phyloP scores from a whole-genome alignment of 2,329 filamentous ascomycete genomes.

The Fusarium goolgardi region DNA sequence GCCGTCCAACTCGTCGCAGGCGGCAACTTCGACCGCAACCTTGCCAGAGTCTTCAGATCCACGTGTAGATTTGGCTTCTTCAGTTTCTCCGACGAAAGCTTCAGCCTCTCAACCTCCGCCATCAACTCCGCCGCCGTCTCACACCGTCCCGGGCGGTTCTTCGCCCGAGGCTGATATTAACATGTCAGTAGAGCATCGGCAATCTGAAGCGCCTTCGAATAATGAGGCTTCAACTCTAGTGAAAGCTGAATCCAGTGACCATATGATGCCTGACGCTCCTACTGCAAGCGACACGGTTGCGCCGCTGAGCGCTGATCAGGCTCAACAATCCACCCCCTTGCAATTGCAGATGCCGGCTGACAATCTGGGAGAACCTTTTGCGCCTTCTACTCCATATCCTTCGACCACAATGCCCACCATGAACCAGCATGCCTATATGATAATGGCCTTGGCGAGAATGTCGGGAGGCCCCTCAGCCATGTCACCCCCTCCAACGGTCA shows the following conservation, averaged over 20 bases:
- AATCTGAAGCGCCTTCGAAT: constrained; percentile 35
- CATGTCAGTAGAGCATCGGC: constrained; percentile 31
- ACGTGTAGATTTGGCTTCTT: constrained; percentile 14
- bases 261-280: constrained; percentile 42
- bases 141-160: constrained; percentile 14
- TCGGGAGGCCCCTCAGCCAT: constrained; percentile 53
- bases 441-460: constrained; percentile 59
- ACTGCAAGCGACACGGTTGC: constrained; percentile 14
- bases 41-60: constrained; percentile 15
- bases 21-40: constrained; percentile 11
- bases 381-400: constrained; percentile 52
- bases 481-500: constrained; percentile 59
- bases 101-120: constrained; percentile 28
- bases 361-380: constrained; percentile 44
- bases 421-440: constrained; percentile 57
- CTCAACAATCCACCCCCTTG: constrained; percentile 40
- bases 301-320: constrained; percentile 19
- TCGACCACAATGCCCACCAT: constrained; percentile 49
- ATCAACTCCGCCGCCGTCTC: constrained; percentile 39
- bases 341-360: constrained; percentile 34
- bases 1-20: constrained; percentile 13
- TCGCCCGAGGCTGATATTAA: constrained; percentile 23
- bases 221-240: constrained; percentile 21
- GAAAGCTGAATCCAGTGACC: constrained; percentile 34
- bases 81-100: constrained; percentile 14